Evolutionary conservation across 2,329 filamentous ascomycete genomes (phyloP).

Genomic region (Ophiostoma triangulosporum): DNA sequence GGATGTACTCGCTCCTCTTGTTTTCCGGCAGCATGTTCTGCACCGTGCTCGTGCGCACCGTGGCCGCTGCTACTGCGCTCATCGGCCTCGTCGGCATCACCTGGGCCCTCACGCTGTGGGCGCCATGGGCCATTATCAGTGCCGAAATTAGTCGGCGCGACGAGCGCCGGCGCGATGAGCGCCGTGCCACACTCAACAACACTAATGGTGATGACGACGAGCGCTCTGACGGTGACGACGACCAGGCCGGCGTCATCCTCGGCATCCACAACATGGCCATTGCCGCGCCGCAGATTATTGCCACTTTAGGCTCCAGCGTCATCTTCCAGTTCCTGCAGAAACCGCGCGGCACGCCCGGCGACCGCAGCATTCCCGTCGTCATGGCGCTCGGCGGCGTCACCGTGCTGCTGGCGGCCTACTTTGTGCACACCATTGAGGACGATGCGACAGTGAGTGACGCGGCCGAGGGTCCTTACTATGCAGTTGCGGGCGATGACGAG

Average conservation of each 20-base stretch:
- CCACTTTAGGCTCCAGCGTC: conserved; percentile 68
- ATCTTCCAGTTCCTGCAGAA: conserved; percentile 84
- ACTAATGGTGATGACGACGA: conserved; percentile 18
- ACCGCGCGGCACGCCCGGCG: conserved; percentile 68
- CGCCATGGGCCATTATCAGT: conserved; percentile 87
- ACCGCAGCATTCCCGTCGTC: conserved; percentile 78
- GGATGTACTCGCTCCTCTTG: conserved; percentile 74
- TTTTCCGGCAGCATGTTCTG: conserved; percentile 72
- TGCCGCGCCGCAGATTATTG: conserved; percentile 80
- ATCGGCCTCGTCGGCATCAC: conserved; percentile 76
- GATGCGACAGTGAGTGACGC: conserved; percentile 41
- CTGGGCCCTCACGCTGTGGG: conserved; percentile 90
- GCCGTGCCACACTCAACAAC: no score
- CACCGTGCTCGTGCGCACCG: conserved; percentile 63
- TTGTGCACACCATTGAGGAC: conserved; percentile 56
- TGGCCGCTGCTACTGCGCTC: conserved; percentile 59
- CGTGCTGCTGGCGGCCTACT: conserved; percentile 61
- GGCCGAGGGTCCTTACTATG: conserved; percentile 27
- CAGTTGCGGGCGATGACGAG: neutral
- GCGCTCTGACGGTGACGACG: conserved; percentile 45
- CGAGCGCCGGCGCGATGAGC: no score
- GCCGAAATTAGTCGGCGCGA: conserved; percentile 81
- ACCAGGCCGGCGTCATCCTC: conserved; percentile 79
- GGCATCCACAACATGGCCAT: conserved; percentile 95
- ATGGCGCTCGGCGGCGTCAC: conserved; percentile 71